Percentiles rank a stretch among this genome's conserved stretches.
Evolutionary conservation across 1,284 basidiomycete genomes (phyloP).

Genomic region (Sporisorium iseilematis-ciliati): DNA sequence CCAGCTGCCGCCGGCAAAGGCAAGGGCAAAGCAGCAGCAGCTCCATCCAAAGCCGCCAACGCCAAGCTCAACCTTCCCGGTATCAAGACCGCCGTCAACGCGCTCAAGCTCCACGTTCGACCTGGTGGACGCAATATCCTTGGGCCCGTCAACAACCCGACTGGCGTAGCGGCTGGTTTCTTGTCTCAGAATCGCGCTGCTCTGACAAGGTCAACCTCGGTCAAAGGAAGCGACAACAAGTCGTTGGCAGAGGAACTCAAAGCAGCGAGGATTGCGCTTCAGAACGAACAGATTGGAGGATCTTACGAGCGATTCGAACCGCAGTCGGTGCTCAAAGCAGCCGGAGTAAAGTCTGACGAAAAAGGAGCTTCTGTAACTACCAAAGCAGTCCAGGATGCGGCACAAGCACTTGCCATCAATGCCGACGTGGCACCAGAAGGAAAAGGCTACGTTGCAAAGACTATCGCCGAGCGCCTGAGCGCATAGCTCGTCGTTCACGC

Average conservation of each 20-base stretch:
- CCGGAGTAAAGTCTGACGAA: constrained; percentile 11
- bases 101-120: constrained; percentile 45
- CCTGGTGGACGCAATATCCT: constrained; percentile 38
- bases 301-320: constrained; percentile 29
- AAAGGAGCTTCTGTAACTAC: constrained; percentile 1
- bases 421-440: constrained; percentile 31
- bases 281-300: constrained; percentile 42
- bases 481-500: neutral
- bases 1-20: constrained; percentile 30
- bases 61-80: constrained; percentile 37
- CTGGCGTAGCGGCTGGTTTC: constrained; percentile 19
- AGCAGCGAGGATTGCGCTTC: constrained; percentile 26
- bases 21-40: constrained; percentile 30
- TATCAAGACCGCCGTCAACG: constrained; percentile 39
- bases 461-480: constrained; percentile 29
- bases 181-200: constrained; percentile 17
- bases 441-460: constrained; percentile 32
- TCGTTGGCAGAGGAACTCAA: constrained; percentile 38
- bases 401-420: constrained; percentile 35
- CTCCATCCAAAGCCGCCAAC: constrained; percentile 11
- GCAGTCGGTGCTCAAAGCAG: constrained; percentile 21
- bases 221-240: constrained; percentile 19
- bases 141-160: constrained; percentile 33
- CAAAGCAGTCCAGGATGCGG: constrained; percentile 34
- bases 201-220: neutral